Conservation (phyloP, 345 rosid species). For the Leavenworthia alabamica region DNA sequence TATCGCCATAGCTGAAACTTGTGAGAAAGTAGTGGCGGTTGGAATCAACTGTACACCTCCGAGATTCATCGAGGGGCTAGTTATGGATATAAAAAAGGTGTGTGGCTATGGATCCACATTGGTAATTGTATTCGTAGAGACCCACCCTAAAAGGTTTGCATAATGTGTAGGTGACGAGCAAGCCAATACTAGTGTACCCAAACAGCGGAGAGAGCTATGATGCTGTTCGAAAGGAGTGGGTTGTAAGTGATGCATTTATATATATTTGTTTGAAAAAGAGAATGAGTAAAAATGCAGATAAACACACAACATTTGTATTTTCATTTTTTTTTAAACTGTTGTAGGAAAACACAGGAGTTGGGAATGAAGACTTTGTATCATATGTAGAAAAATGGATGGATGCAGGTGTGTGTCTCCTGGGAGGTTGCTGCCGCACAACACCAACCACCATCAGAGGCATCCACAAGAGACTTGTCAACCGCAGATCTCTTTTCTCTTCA, state of each 20-base stretch:
- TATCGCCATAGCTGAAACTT: conserved; percentile 51
- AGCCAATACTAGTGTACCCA: conserved; percentile 68
- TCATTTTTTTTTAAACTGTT: too few species aligned
- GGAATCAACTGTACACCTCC: conserved; percentile 90
- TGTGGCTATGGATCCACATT: background rate
- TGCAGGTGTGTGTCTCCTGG: conserved; percentile 58
- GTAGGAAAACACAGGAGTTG: conserved; percentile 71
- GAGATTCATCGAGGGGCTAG: conserved; percentile 56
- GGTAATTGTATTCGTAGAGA: background rate
- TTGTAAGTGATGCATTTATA: conserved; percentile 42
- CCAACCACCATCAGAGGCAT: conserved; percentile 63
- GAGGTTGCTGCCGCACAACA: conserved; percentile 70
- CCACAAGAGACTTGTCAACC: conserved; percentile 34
- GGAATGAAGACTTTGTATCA: conserved; percentile 65
- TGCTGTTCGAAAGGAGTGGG: conserved; percentile 60
- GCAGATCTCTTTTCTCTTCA: conserved; percentile 19
- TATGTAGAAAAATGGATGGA: conserved; percentile 62
- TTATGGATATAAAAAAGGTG: conserved; percentile 49
- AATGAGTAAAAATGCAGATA: background rate
- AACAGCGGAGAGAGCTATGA: conserved; percentile 79
- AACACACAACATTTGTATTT: too few species aligned
- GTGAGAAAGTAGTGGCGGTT: conserved; percentile 59
- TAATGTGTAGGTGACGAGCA: conserved; percentile 53
- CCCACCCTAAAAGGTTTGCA: background rate
- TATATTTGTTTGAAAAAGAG: background rate